Evolutionary conservation across 352 stramenopile species (phyloP).

Genomic region (Phytophthora syringae): DNA sequence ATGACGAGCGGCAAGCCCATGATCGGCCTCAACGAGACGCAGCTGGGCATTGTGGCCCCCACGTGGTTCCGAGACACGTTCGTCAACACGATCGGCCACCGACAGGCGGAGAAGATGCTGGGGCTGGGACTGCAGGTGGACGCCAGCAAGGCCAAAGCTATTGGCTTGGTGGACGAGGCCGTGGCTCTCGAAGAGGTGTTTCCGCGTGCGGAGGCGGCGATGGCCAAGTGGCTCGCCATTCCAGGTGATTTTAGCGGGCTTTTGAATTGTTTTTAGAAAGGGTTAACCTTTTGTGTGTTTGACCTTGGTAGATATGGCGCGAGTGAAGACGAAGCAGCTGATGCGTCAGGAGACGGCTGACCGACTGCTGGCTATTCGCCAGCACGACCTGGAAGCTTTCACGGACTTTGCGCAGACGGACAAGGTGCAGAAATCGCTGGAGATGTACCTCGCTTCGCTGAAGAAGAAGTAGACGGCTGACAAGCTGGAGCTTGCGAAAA

Average conservation of each 20-base stretch:
- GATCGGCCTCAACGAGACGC: slow-evolving; percentile 96
- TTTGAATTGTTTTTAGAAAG: background rate
- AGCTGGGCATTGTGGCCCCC: slow-evolving; percentile 91
- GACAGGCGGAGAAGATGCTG: slow-evolving; percentile 88
- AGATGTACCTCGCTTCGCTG: slow-evolving; percentile 77
- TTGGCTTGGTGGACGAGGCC: slow-evolving; percentile 82
- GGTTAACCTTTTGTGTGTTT: slow-evolving; percentile 7
- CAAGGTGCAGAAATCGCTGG: slow-evolving; percentile 85
- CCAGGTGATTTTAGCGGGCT: slow-evolving; percentile 47
- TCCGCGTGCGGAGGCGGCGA: slow-evolving; percentile 59
- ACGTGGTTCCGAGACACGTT: slow-evolving; percentile 86
- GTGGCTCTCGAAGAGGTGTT: slow-evolving; percentile 81
- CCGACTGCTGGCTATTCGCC: slow-evolving; percentile 50
- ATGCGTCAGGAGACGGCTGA: slow-evolving; percentile 83
- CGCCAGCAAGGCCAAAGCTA: slow-evolving; percentile 72
- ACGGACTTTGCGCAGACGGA: slow-evolving; percentile 79
- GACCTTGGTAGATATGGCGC: slow-evolving; percentile 51
- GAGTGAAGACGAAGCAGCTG: slow-evolving; percentile 76
- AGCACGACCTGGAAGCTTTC: slow-evolving; percentile 76
- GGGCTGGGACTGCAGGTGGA: slow-evolving; percentile 82
- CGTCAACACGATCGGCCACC: slow-evolving; percentile 86
- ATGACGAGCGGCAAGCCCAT: slow-evolving; percentile 89
- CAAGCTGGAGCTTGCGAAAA: background rate
- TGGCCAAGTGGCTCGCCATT: slow-evolving; percentile 84
- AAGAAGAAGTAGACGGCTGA: slow-evolving; percentile 57